A percentile compares a stretch with the other conserved stretches of the same genome.
These are phyloP conservation scores for Nemania sp. DNA, from an alignment of 2,329 filamentous ascomycete genomes.

Conservation along the genomic window DNA sequence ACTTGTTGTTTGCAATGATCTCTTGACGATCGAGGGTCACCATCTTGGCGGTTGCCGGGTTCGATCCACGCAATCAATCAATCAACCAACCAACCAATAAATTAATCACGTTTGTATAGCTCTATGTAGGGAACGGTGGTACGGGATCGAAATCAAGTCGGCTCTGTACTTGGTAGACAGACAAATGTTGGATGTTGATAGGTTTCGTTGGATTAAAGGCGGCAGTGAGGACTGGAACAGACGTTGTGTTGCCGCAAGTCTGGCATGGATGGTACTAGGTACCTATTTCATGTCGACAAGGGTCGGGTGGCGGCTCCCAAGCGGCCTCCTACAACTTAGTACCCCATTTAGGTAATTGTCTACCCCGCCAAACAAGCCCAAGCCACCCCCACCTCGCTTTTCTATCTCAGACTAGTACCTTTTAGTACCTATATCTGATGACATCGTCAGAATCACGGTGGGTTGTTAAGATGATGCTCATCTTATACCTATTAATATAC, in stretches of 20 bases:
- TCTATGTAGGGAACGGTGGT: not conserved
- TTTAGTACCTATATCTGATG: too few species aligned
- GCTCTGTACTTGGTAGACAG: not conserved
- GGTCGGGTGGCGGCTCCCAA: not conserved
- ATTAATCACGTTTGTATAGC: too few species aligned
- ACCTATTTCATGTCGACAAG: not conserved
- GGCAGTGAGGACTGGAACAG: not conserved
- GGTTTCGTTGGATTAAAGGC: not conserved
- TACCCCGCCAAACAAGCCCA: not conserved
- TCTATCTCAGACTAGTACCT: not conserved
- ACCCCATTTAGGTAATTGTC: too few species aligned
- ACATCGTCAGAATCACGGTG: too few species aligned
- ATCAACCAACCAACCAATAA: not conserved
- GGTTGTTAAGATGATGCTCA: too few species aligned
- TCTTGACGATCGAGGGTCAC: conserved; percentile 65
- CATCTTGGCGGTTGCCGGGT: conserved; percentile 50
- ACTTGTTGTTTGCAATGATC: conserved; percentile 81
- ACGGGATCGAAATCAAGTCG: not conserved
- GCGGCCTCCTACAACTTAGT: too few species aligned
- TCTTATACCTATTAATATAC: too few species aligned
- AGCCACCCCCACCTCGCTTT: not conserved
- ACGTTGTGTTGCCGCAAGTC: too few species aligned
- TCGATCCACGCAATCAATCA: not conserved
- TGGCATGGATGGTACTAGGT: too few species aligned
- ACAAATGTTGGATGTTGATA: too few species aligned